These are phyloP conservation scores for Rhodotorula sp. DNA, from an alignment of 1,284 basidiomycete species.

Conservation along the genomic window DNA sequence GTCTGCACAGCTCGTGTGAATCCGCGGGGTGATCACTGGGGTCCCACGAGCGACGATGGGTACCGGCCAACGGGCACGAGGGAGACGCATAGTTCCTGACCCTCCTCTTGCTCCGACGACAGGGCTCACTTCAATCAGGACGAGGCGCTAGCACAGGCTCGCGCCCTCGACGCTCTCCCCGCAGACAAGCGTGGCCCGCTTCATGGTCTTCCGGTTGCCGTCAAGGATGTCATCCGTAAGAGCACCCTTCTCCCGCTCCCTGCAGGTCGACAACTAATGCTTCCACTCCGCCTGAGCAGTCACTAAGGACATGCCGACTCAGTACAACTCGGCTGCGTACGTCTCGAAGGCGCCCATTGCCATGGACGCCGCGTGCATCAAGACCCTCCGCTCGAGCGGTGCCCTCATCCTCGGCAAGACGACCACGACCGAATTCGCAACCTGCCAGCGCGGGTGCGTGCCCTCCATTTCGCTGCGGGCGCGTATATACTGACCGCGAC, in stretches of 20 bases:
- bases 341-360: conserved; percentile 43
- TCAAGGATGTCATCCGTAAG: conserved; percentile 46
- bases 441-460: conserved; percentile 33
- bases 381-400: conserved; percentile 42
- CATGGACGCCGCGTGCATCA: conserved; percentile 44
- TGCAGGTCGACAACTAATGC: neutral
- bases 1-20: neutral
- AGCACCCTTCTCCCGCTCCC: conserved; percentile 13
- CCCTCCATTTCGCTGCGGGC: too few relatives aligned
- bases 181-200: conserved; percentile 43
- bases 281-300: neutral
- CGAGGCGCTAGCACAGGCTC: conserved; percentile 38
- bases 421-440: conserved; percentile 47
- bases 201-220: conserved; percentile 45
- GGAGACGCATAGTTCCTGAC: neutral
- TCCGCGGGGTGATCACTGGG: too few relatives aligned
- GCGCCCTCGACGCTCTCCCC: conserved; percentile 45
- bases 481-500: too few relatives aligned
- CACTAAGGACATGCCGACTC: conserved; percentile 47
- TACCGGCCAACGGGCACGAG: neutral
- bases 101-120: neutral
- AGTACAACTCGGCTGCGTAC: conserved; percentile 39
- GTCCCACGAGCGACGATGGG: too few relatives aligned
- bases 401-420: conserved; percentile 50
- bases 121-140: conserved; percentile 46